Base-by-base conservation (phyloP, 768 basidiomycete species). In the Trichaptum fuscoviolaceum region DNA sequence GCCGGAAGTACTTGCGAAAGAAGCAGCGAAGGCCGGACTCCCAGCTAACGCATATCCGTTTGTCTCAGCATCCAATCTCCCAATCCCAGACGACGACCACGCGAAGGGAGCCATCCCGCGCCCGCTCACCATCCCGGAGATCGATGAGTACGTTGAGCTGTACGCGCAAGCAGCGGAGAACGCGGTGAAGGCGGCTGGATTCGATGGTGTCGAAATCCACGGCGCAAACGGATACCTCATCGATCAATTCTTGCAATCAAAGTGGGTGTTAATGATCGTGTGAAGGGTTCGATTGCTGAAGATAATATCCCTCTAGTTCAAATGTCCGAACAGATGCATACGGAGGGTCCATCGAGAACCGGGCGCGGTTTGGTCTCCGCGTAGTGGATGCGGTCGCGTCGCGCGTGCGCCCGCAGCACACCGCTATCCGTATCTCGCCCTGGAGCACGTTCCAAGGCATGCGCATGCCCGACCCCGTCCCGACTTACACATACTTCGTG, bases 321-420 rank as follows among this genome's bases (percentile, higher is more conserved):
- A 82, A 82, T 72, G 69, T 77, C 42, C 76, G 80, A 23, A 79
- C 75, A 26, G 82, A 83, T 72, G 73, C 75, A 64, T 85, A 89
- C 73, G 91, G 91, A 0, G 91, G 91, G 1, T 83, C 81, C 59
- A 75, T 90, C 30, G 84, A 88, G 73, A 84, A 83, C 66, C 79
- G 91, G 6, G 77, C 80, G 0, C 78, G 84, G 34, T 91, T 92
- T 72, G 71, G 74, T 0, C 75, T 88, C 7, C 85, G 87, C 66
- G 77, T 89, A 52, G 72, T 85, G 6, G 79, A 83, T 52, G 80
- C 73, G 82, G 83, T 61, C 59, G 30, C 59, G 10, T 25, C 24
- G 30, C 25, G 25, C 59, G 30, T 61, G 7, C 7, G 59, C 2
- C 59, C 12, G 15, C 24, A 61, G 59, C 24, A 79, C 24, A 61